Percentiles rank a stretch among this genome's conserved stretches.
phyloP scores from a whole-genome alignment of 495 filamentous ascomycete genomes.

The Letharia columbiana region DNA sequence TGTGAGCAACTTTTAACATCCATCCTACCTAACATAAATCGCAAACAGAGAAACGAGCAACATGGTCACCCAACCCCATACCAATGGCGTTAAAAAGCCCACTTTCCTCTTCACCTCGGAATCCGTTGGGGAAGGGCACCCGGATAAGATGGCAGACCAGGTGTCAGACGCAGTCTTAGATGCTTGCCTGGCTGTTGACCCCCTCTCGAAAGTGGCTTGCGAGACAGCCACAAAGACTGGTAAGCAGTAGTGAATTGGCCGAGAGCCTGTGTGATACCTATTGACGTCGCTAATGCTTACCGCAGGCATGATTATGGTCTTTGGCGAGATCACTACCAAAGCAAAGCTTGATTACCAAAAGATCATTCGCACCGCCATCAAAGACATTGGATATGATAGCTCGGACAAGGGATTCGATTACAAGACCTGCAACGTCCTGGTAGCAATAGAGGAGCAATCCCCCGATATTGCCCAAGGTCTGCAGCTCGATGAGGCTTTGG shows the following conservation, averaged over 20 bases:
- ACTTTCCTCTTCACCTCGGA: slow-evolving; percentile 99
- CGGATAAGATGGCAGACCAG: slow-evolving; percentile 98
- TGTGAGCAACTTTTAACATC: not conserved
- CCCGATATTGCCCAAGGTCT: slow-evolving; percentile 98
- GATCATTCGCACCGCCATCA: slow-evolving; percentile 88
- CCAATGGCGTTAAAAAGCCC: slow-evolving; percentile 45
- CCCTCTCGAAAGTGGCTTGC: slow-evolving; percentile 93
- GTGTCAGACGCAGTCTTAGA: slow-evolving; percentile 98
- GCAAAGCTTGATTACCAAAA: slow-evolving; percentile 93
- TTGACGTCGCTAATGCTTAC: slow-evolving; percentile 4
- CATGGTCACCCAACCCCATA: slow-evolving; percentile 45
- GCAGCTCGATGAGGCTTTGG: slow-evolving; percentile 89
- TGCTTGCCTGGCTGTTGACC: slow-evolving; percentile 88
- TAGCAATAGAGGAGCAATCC: slow-evolving; percentile 98
- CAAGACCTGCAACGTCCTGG: slow-evolving; percentile 98
- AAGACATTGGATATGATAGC: slow-evolving; percentile 96
- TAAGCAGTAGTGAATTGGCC: slow-evolving; percentile 22
- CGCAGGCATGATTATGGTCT: slow-evolving; percentile 92
- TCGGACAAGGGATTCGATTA: slow-evolving; percentile 98
- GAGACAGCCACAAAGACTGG: slow-evolving; percentile 99
- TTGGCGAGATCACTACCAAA: slow-evolving; percentile 98
- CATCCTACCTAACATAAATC: not conserved
- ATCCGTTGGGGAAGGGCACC: slow-evolving; percentile 95
- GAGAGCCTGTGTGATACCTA: not conserved
- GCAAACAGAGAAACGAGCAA: slow-evolving; percentile 34